These are phyloP conservation scores for Pseudogymnoascus sp. DNA, from an alignment of 2,329 filamentous ascomycete genomes.

Conservation along the genomic window DNA sequence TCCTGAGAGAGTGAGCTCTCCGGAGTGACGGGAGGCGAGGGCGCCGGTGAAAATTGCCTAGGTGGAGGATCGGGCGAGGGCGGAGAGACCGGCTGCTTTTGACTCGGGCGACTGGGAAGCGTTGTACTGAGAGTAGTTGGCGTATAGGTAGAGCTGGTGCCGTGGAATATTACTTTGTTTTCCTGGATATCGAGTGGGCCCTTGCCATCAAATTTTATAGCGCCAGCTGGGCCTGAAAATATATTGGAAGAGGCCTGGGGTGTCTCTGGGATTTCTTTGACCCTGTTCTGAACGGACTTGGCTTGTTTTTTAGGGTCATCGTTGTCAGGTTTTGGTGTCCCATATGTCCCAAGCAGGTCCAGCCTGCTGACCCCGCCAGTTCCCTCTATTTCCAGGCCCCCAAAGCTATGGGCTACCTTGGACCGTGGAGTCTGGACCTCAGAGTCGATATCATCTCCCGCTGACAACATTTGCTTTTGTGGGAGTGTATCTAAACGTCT, in stretches of 20 bases:
- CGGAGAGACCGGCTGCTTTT: neutral
- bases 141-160: neutral
- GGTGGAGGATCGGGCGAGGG: conserved; percentile 20
- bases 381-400: conserved; percentile 24
- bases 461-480: neutral
- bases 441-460: neutral
- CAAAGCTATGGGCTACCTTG: conserved; percentile 27
- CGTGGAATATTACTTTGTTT: neutral
- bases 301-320: neutral
- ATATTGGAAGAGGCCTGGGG: conserved; percentile 18
- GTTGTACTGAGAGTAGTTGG: neutral
- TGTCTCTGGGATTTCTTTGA: conserved; percentile 23
- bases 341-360: conserved; percentile 15
- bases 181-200: neutral
- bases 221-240: neutral
- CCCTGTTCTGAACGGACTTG: neutral
- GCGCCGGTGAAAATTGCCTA: neutral
- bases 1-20: conserved; percentile 13
- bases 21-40: neutral
- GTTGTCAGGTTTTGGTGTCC: conserved; percentile 7
- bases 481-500: neutral
- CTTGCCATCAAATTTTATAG: neutral
- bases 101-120: conserved; percentile 19
- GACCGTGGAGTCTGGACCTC: conserved; percentile 20
- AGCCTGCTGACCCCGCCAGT: conserved; percentile 18